Percentiles rank a stretch among this genome's conserved stretches.
Conservation (phyloP, 768 basidiomycete species). For the Coprinopsis marcescibilis region DNA sequence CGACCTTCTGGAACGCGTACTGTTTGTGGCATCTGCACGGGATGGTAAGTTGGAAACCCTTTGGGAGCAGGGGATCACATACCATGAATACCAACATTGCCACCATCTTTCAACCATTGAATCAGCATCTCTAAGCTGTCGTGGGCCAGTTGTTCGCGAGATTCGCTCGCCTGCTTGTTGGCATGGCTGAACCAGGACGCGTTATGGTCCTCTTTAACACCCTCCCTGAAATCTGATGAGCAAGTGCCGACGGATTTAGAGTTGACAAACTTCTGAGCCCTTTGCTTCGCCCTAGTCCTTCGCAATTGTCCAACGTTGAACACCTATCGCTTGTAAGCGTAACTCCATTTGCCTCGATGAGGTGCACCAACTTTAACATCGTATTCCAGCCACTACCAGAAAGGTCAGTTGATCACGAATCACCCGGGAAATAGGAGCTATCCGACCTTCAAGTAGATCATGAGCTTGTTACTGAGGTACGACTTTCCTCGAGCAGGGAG, state of each 20-base stretch:
- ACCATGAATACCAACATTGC: constrained; percentile 98
- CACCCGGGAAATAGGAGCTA: not conserved
- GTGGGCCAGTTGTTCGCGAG: constrained; percentile 77
- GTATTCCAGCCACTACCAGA: constrained; percentile 90
- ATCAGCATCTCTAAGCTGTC: constrained; percentile 96
- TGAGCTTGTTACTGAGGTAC: constrained; percentile 96
- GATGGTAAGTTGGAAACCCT: not conserved
- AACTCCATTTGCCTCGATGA: not conserved
- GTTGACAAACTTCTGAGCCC: constrained; percentile 58
- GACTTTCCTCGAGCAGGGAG: constrained; percentile 98
- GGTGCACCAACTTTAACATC: constrained; percentile 69
- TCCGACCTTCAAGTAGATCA: constrained; percentile 86
- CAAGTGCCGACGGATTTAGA: not conserved
- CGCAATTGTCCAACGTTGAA: constrained; percentile 97
- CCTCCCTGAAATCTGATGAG: constrained; percentile 44
- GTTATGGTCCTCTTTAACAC: constrained; percentile 86
- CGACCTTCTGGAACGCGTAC: constrained; percentile 69
- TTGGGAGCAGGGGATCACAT: constrained; percentile 13
- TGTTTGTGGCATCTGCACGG: constrained; percentile 90
- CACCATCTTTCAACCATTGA: constrained; percentile 89
- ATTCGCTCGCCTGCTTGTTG: constrained; percentile 69
- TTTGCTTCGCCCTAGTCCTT: constrained; percentile 76
- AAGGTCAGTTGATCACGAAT: not conserved
- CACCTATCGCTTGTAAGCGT: constrained; percentile 46
- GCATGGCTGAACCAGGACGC: constrained; percentile 86